Evolutionary conservation across 2,329 filamentous ascomycete species (phyloP), one percentile per base, ranked within the genome.

Genomic region (Corinectria fuckeliana): DNA sequence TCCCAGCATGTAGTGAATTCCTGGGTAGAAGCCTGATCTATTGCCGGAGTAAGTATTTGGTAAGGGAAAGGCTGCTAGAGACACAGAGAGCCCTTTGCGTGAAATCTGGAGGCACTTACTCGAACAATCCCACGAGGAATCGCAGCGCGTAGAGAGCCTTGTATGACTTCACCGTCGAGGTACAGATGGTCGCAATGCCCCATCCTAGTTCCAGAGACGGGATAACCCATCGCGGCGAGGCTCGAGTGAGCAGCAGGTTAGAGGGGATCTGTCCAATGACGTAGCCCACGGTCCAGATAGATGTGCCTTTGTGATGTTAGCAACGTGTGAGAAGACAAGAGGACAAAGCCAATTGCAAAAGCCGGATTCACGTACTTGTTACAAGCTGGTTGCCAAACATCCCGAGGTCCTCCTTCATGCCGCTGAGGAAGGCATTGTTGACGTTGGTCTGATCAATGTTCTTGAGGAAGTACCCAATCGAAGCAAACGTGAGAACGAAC

Each of bases 401-500:
- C 3, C 23, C 32, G 1, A 69, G 34, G 13, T 69, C 66, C 23
- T 69, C 66, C 42, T 69, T 61, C 66, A 69, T 69, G 2, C 66
- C 65, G 38, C 63, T 64, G 0, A 69, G 44, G 13, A 56, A 69
- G 0, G 77, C 77, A 68, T 80, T 80, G 23, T 74, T 76, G 45
- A 80, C 64, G 42, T 80, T 80, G 5, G 71, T 72, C 28, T 77
- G 75, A 42, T 80, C 78, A 1, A 80, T 67, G 4, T 73, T 72
- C 45, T 74, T 75, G 20, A 74, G 61, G n/a, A 75, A 74, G 41
- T 73, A 74, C 1, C 72, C 72, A 6, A 75, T 62, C 3, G 72
- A 75, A 2, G 72, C 71, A 63, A 76, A 73, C 0, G 74, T 76
- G 30, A 76, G 63, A 8, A 76, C 65, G 34, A 73, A 74, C 5